Conservation (phyloP, 495 filamentous ascomycete species). For the Penicillium argentinense region DNA sequence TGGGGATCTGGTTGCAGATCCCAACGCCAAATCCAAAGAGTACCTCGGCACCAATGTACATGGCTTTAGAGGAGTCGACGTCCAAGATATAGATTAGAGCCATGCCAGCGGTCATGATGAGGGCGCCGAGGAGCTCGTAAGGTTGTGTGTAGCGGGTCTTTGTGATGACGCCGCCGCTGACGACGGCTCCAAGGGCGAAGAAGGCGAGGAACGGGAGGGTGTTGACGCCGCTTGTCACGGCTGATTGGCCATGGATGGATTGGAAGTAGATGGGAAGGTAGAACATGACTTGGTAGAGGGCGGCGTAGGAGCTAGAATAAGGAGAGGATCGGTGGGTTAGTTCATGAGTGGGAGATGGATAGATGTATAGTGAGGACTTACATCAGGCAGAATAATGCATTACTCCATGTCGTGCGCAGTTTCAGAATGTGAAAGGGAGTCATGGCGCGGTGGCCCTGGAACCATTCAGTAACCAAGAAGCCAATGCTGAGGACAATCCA, state of each 20-base stretch:
- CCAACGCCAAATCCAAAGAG: slow-evolving; percentile 28
- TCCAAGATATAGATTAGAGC: slow-evolving; percentile 28
- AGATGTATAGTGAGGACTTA: no score
- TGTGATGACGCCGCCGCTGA: slow-evolving; percentile 10
- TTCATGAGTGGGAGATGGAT: no score
- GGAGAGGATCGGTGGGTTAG: no score
- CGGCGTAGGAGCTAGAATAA: no score
- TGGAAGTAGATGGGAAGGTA: slow-evolving; percentile 52
- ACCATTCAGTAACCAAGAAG: no score
- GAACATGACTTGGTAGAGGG: no score
- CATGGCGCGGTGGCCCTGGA: no score
- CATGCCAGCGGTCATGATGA: slow-evolving; percentile 27
- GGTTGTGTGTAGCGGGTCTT: slow-evolving; percentile 17
- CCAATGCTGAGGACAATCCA: no score
- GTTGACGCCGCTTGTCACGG: slow-evolving; percentile 36
- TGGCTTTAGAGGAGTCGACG: slow-evolving; percentile 8
- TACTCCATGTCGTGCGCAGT: no score
- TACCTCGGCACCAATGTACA: slow-evolving; percentile 32
- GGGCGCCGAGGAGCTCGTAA: slow-evolving; percentile 12
- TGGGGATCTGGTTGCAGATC: slow-evolving; percentile 21
- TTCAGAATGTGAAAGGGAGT: no score
- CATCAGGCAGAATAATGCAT: no score
- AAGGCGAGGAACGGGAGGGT: slow-evolving; percentile 18
- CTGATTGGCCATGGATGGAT: slow-evolving; percentile 31
- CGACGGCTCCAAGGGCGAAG: slow-evolving; percentile 12